Evolutionary conservation across 331 rosid species (phyloP), one percentile per base, ranked within the genome.

Genomic region (Acacia pycnantha): DNA sequence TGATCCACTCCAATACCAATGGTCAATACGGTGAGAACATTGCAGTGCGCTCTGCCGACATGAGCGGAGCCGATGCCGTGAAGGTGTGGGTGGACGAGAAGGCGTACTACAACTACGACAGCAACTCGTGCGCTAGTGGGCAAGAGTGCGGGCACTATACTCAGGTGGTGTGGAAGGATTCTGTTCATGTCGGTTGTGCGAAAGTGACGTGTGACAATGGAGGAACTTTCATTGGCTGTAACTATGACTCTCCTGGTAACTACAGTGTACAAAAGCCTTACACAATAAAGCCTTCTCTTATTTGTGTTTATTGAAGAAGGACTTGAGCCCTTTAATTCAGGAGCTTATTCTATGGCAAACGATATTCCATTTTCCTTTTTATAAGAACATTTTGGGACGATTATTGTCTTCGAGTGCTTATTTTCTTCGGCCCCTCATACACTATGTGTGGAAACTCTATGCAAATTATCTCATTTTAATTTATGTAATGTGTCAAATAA

Each of bases 131-230:
- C 73, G 44, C 1, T 51, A 26, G 14, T 31, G 89, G 85, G 35
- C 24, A 50, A 50, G 79, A 74, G 76, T 87, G 92, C 4, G 0
- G 0, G 0, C 95, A 91, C n/a, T 91, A 89, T 56, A 87, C 90
- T 90, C 92, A 66, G 22, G 71, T 66, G 8, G 73, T 40, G 8
- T 68, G 73, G 73, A 40, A 4, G 8, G 4, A 5, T 3, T 40
- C 73, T 0, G 13, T 68, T 11, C 46, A 21, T 8, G 2, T 91
- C 9, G 94, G 96, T 0, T 91, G 96, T 84, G 94, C 85, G 2
- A 90, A 79, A 78, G 97, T 92, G 4, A 76, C 1, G 21, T 92
- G 97, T 78, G 31, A 82, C 6, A 89, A 80, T 79, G 88, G 88
- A 10, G 94, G 94, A 8, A 81, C 89, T 31, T 31, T 31, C 33